A percentile compares a stretch with the other conserved stretches of the same genome.
phyloP scores from a whole-genome alignment of 2,329 filamentous ascomycete genomes.

The Ophiostoma perfectum region DNA sequence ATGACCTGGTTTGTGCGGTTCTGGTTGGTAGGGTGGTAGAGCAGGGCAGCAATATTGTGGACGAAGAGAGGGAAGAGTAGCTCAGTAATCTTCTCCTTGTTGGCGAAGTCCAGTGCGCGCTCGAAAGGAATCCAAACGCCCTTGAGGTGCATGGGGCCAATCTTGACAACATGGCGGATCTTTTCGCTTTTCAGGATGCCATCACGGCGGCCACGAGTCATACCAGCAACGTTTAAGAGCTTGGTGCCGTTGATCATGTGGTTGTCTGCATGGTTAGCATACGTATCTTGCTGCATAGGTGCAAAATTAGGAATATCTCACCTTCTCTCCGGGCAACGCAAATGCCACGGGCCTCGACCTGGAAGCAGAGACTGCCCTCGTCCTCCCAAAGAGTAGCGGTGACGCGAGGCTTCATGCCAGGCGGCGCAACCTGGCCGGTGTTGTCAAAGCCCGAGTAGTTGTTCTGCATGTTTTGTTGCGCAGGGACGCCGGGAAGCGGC shows the following conservation, averaged over 20 bases:
- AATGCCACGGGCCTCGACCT: constrained; percentile 92
- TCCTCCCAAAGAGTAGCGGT: constrained; percentile 98
- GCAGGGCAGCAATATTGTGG: constrained; percentile 87
- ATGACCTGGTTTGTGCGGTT: constrained; percentile 78
- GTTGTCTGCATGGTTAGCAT: constrained; percentile 58
- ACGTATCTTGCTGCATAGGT: too few relatives aligned
- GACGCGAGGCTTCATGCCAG: constrained; percentile 92
- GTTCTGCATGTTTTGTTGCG: constrained; percentile 42
- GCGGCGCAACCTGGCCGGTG: constrained; percentile 86
- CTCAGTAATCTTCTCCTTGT: constrained; percentile 99
- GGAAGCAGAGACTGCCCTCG: constrained; percentile 94
- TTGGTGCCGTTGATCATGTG: constrained; percentile 99
- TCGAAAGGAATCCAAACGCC: constrained; percentile 99
- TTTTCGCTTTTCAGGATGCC: constrained; percentile 98
- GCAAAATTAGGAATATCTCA: constrained; percentile 38
- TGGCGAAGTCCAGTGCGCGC: constrained; percentile 94
- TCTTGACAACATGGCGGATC: constrained; percentile 93
- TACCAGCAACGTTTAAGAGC: constrained; percentile 90
- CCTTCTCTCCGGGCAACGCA: constrained; percentile 93
- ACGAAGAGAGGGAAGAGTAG: constrained; percentile 92
- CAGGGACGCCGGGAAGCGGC: constrained; percentile 59
- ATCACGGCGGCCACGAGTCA: constrained; percentile 92
- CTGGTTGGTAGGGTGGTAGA: constrained; percentile 91
- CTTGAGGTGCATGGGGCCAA: constrained; percentile 97
- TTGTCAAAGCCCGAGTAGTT: constrained; percentile 63